These are phyloP conservation scores for Sordariomycetes sp. DNA, from an alignment of 2,329 filamentous ascomycete species.

Conservation along the genomic window DNA sequence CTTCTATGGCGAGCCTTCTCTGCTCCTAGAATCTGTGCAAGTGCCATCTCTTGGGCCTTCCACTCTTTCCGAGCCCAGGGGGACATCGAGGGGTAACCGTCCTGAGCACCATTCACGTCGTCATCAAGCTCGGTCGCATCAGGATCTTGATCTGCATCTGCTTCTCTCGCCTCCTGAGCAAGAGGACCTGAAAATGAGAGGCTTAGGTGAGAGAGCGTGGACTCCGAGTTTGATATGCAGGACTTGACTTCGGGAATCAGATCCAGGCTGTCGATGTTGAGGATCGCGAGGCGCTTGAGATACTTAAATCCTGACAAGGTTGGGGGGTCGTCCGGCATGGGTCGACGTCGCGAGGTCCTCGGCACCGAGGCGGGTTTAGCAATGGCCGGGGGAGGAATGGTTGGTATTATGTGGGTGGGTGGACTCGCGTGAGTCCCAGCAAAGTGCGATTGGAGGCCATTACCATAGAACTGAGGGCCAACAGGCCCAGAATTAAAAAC, in stretches of 20 bases:
- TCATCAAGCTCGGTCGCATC: slow-evolving; percentile 41
- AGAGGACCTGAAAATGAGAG: slow-evolving; percentile 44
- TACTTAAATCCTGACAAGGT: slow-evolving; percentile 44
- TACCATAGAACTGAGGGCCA: slow-evolving; percentile 2
- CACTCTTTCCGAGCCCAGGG: slow-evolving; percentile 35
- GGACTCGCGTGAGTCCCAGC: slow-evolving; percentile 2
- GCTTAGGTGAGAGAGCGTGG: slow-evolving; percentile 38
- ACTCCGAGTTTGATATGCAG: slow-evolving; percentile 40
- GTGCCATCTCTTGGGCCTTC: slow-evolving; percentile 37
- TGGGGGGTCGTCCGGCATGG: slow-evolving; percentile 24
- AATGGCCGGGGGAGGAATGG: slow-evolving; percentile 19
- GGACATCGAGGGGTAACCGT: slow-evolving; percentile 16
- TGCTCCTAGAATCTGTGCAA: slow-evolving; percentile 38
- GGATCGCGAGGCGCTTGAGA: slow-evolving; percentile 36
- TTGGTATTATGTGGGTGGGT: slow-evolving; percentile 12
- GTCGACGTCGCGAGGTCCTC: slow-evolving; percentile 8
- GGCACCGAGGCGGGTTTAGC: background rate
- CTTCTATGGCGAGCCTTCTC: slow-evolving; percentile 13
- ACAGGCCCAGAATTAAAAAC: slow-evolving; percentile 10
- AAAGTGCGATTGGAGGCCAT: background rate
- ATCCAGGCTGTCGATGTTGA: slow-evolving; percentile 48
- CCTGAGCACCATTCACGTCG: slow-evolving; percentile 31
- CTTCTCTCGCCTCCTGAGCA: slow-evolving; percentile 25
- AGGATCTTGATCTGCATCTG: slow-evolving; percentile 22
- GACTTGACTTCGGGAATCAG: slow-evolving; percentile 39